Percentiles rank a stretch among this genome's conserved stretches.
phyloP scores from a whole-genome alignment of 306 rosid species.

The Cucurbita pepo region DNA sequence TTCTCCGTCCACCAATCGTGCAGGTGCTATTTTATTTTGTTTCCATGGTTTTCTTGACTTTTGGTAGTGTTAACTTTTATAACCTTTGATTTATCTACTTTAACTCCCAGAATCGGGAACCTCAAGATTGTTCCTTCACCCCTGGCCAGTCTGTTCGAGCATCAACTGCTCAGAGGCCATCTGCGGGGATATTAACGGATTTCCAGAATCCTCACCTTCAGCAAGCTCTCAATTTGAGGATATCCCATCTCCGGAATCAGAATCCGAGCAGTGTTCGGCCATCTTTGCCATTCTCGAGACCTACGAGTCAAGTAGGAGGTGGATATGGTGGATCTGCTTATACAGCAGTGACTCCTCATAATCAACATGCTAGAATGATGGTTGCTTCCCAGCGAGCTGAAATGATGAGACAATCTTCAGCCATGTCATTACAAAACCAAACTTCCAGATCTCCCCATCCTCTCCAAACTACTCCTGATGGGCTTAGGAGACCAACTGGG shows the following conservation, averaged over 20 bases:
- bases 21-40: slow-evolving; percentile 32
- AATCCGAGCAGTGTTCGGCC: slow-evolving; percentile 7
- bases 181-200: not conserved
- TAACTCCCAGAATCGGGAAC: slow-evolving; percentile 34
- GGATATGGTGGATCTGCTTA: slow-evolving; percentile 23
- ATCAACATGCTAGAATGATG: slow-evolving; percentile 19
- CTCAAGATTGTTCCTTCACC: slow-evolving; percentile 12
- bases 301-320: slow-evolving; percentile 28
- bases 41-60: not conserved
- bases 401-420: slow-evolving; percentile 20
- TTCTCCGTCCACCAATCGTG: slow-evolving; percentile 20
- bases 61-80: not conserved
- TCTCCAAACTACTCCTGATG: slow-evolving; percentile 14
- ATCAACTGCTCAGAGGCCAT: slow-evolving; percentile 15
- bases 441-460: slow-evolving; percentile 14
- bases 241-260: slow-evolving; percentile 13
- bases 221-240: slow-evolving; percentile 29
- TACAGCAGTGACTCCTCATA: slow-evolving; percentile 10
- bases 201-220: slow-evolving; percentile 49
- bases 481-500: slow-evolving; percentile 14
- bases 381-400: slow-evolving; percentile 6
- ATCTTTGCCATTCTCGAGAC: slow-evolving; percentile 10
- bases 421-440: slow-evolving; percentile 27
- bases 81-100: slow-evolving; percentile 7
- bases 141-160: slow-evolving; percentile 12